Conservation (phyloP, 2,329 filamentous ascomycete species). For the Fusarium sp. region DNA sequence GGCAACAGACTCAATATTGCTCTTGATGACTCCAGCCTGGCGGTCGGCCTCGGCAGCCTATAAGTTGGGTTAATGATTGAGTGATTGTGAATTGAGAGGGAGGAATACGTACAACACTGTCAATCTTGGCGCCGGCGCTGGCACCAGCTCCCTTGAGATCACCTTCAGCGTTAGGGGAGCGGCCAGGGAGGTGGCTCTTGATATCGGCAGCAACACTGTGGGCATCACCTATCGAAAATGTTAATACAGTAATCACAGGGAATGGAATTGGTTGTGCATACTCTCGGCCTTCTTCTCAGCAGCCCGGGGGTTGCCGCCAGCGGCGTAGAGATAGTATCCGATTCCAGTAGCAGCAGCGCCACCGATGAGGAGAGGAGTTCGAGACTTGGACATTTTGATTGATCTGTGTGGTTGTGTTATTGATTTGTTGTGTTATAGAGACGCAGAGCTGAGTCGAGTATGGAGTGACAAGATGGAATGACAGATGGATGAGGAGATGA, state of each 20-base stretch:
- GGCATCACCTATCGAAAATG: conserved; percentile 74
- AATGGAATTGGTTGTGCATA: conserved; percentile 58
- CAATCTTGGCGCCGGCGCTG: conserved; percentile 73
- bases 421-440: neutral
- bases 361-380: conserved; percentile 66
- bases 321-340: conserved; percentile 92
- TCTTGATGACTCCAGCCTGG: conserved; percentile 72
- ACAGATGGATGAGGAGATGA: conserved; percentile 24
- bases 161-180: conserved; percentile 72
- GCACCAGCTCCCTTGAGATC: conserved; percentile 65
- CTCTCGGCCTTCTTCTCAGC: conserved; percentile 91
- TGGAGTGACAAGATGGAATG: conserved; percentile 18
- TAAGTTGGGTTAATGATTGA: conserved; percentile 10
- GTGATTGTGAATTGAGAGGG: neutral
- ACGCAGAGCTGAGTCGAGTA: conserved; percentile 1
- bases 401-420: conserved; percentile 1
- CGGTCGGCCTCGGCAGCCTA: conserved; percentile 70
- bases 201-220: conserved; percentile 76
- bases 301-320: conserved; percentile 83
- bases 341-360: conserved; percentile 74
- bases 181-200: conserved; percentile 74
- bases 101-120: conserved; percentile 71
- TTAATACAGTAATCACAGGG: conserved; percentile 22
- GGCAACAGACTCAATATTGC: conserved; percentile 69
- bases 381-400: conserved; percentile 58